Percentiles rank a stretch among this genome's conserved stretches.
Conservation (phyloP, 768 basidiomycete species). For the Termitomyces sp. region DNA sequence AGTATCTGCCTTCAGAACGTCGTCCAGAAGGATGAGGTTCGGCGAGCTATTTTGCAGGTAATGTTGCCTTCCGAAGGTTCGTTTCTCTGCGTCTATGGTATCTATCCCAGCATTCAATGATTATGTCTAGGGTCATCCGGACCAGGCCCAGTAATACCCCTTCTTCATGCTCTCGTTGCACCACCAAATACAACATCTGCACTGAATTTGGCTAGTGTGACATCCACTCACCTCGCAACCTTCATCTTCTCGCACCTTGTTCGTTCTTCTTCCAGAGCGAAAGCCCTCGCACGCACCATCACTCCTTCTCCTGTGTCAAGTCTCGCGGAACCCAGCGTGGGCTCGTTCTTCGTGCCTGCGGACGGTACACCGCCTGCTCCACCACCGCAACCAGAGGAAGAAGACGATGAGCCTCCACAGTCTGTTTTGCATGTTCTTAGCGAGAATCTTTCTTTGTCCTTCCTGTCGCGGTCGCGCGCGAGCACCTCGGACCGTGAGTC, state of each 20-base stretch:
- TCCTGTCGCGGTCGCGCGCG: slow-evolving; percentile 68
- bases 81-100: slow-evolving; percentile 1
- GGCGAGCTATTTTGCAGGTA: slow-evolving; percentile 60
- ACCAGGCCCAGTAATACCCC: slow-evolving; percentile 51
- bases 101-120: not conserved
- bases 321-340: slow-evolving; percentile 21
- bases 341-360: slow-evolving; percentile 71
- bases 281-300: slow-evolving; percentile 58
- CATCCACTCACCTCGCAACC: slow-evolving; percentile 67
- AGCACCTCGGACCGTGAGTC: slow-evolving; percentile 65
- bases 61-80: slow-evolving; percentile 58
- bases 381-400: slow-evolving; percentile 27
- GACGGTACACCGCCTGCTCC: slow-evolving; percentile 43
- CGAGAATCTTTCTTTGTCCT: slow-evolving; percentile 85
- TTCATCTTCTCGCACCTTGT: slow-evolving; percentile 80
- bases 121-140: slow-evolving; percentile 23
- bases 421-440: slow-evolving; percentile 79
- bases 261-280: slow-evolving; percentile 58
- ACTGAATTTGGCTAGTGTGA: slow-evolving; percentile 49
- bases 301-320: slow-evolving; percentile 41
- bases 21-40: slow-evolving; percentile 67
- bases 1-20: slow-evolving; percentile 49
- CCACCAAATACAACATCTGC: slow-evolving; percentile 49
- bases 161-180: slow-evolving; percentile 62
- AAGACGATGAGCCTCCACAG: slow-evolving; percentile 63